Evolutionary conservation across 371 early-diverging fungal species (phyloP).

Genomic region (Mortierella sp.): DNA sequence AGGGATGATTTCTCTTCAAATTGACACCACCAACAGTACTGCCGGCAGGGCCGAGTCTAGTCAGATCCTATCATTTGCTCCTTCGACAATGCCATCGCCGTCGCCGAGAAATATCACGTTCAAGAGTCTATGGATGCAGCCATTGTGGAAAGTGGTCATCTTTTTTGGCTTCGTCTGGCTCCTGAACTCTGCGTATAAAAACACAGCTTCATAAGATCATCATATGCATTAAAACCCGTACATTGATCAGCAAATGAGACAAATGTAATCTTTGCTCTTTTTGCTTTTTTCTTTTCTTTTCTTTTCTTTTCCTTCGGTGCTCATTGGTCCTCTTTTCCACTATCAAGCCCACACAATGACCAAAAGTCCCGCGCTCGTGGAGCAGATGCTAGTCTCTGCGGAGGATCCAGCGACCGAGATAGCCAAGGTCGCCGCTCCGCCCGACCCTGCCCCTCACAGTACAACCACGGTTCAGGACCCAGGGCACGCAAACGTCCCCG

Average conservation of each 20-base stretch:
- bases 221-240: background rate
- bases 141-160: conserved; percentile 33
- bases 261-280: background rate
- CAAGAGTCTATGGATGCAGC: conserved; percentile 27
- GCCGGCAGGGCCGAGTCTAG: background rate
- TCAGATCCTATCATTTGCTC: background rate
- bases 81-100: background rate
- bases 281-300: no score
- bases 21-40: conserved; percentile 5
- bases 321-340: background rate
- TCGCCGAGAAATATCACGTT: conserved; percentile 10
- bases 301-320: no score
- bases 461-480: no score
- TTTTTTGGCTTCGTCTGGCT: conserved; percentile 28
- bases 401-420: background rate
- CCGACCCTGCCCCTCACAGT: no score
- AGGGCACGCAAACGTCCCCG: no score
- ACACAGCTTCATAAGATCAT: background rate
- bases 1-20: conserved; percentile 7
- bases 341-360: background rate
- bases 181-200: conserved; percentile 7
- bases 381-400: background rate
- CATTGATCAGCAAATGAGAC: no score
- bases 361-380: background rate
- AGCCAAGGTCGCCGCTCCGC: no score